Evolutionary conservation across 208 protist genomes (phyloP), one percentile per base, ranked within the genome.

Genomic region (Herpetomonas muscarum): DNA sequence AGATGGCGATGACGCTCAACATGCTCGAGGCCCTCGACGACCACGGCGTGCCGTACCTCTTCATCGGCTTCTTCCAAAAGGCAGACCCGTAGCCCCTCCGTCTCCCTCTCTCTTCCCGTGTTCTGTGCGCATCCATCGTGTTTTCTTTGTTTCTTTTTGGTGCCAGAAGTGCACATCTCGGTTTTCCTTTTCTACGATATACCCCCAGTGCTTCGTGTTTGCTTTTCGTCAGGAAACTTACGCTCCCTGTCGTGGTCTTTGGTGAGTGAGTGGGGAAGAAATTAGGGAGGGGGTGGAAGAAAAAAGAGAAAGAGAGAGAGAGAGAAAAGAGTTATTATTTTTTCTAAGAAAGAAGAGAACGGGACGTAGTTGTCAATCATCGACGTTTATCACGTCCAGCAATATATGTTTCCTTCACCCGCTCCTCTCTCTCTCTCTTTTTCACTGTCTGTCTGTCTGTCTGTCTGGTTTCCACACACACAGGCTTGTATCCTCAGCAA

Each of bases 11-110:
- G 13, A 57, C 71, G 22, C 46, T 76, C 29, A 67, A 32, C 42
- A 26, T 71, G 7, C 41, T 25, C 17, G 64, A 70, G 56, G 55
- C 71, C n/a, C 17, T 42, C 17, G 39, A 67, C 31, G 56, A 62
- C 25, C 19, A n/a, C 19, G 51, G 30, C 15, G 22, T 13, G 12
- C 41, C 24, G 10, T 19, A 41, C 6, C 25, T 34, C 6, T 41
- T 62, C 34, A 21, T 62, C 9, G 56, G 56, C 9, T 62, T 47
- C 45, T 5, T 62, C 9, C 10, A 32, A 19, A 13, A 55, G 17
- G 24, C 24, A 7, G 19, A 47, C 13, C 22, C 12, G 22, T 24
- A 49, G 44, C 7, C 44, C 10, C 13, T 22, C 13, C 13, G 44
- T 21, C 6, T 39, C 34, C 34, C 34, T 17, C 7, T 15, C 10